phyloP scores from a whole-genome alignment of 768 basidiomycete genomes.

The Candolleomyces eurysporus region DNA sequence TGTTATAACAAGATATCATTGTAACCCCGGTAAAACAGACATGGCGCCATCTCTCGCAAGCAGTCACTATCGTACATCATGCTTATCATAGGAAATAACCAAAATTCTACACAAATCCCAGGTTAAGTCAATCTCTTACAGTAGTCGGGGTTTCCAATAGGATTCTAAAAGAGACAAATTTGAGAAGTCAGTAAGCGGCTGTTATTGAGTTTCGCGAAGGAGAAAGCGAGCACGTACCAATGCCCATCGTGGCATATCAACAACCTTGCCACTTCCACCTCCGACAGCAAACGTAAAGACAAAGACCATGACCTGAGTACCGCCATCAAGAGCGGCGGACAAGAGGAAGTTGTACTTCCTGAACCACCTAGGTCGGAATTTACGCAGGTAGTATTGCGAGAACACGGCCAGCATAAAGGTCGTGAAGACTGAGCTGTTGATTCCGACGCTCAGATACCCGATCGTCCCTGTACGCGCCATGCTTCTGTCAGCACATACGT shows the following conservation, averaged over 20 bases:
- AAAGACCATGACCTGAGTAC: constrained; percentile 43
- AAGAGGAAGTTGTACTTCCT: constrained; percentile 67
- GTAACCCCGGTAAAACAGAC: too few species aligned
- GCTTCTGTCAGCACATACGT: not conserved
- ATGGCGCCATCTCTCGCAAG: too few species aligned
- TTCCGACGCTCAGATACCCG: constrained; percentile 51
- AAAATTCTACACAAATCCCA: too few species aligned
- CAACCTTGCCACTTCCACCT: constrained; percentile 39
- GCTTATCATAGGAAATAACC: too few species aligned
- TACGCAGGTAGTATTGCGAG: constrained; percentile 60
- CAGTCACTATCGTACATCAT: too few species aligned
- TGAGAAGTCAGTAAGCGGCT: not conserved
- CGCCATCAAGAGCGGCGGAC: constrained; percentile 72
- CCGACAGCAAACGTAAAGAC: constrained; percentile 45
- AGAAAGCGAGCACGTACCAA: constrained; percentile 9
- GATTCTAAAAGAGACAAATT: constrained; percentile 12
- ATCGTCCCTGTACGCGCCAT: constrained; percentile 29
- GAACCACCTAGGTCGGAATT: constrained; percentile 65
- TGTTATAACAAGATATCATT: too few species aligned
- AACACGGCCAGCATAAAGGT: constrained; percentile 48
- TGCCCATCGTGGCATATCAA: constrained; percentile 12
- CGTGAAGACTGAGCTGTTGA: constrained; percentile 52
- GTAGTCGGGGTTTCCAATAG: constrained; percentile 26
- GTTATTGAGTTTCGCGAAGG: not conserved
- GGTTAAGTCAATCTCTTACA: constrained; percentile 19